These are phyloP conservation scores for Fusarium mangiferae DNA, from an alignment of 2,329 filamentous ascomycete species.

Conservation along the genomic window DNA sequence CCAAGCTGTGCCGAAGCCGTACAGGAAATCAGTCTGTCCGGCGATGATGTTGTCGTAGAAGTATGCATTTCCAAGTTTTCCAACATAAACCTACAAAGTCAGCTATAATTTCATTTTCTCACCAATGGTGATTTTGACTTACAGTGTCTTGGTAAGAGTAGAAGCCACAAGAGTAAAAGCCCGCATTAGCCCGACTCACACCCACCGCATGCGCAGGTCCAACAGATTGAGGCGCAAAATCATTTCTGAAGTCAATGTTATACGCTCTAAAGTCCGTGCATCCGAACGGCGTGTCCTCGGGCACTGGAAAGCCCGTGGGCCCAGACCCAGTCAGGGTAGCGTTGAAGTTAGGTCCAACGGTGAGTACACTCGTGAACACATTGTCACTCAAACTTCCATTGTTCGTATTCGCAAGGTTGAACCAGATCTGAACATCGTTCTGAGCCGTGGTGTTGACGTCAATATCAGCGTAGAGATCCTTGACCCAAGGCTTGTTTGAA, in stretches of 20 bases:
- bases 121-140: neutral
- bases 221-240: constrained; percentile 59
- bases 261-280: constrained; percentile 72
- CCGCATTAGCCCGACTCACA: constrained; percentile 71
- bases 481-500: constrained; percentile 52
- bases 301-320: constrained; percentile 69
- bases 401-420: constrained; percentile 61
- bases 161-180: constrained; percentile 74
- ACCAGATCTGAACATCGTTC: constrained; percentile 67
- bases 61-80: constrained; percentile 73
- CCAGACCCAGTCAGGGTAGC: constrained; percentile 70
- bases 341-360: constrained; percentile 71
- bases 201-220: constrained; percentile 70
- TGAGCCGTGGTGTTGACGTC: constrained; percentile 51
- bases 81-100: constrained; percentile 64
- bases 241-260: constrained; percentile 73
- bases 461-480: constrained; percentile 53
- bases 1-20: constrained; percentile 74
- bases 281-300: constrained; percentile 70
- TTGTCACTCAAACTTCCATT: constrained; percentile 64
- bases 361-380: constrained; percentile 69
- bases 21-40: constrained; percentile 75
- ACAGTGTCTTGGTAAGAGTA: constrained; percentile 76
- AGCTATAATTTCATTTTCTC: too few species aligned
- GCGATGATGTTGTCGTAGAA: constrained; percentile 70